These are phyloP conservation scores for Caloboletus firmus DNA, from an alignment of 1,284 basidiomycete species.

Conservation along the genomic window DNA sequence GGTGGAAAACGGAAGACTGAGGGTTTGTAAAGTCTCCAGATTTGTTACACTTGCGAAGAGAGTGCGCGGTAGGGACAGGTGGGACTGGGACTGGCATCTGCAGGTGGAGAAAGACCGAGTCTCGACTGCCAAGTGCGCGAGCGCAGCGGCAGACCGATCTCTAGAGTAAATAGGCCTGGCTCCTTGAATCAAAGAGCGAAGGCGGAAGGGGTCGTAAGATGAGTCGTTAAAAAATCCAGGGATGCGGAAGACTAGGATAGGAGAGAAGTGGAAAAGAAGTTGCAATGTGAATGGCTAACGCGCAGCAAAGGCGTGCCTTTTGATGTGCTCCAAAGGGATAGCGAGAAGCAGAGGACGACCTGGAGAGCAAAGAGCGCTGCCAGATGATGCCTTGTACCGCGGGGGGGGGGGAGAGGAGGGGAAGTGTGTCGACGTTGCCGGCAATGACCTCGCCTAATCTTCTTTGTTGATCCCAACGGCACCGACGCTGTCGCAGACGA, in stretches of 20 bases:
- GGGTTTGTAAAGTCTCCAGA: slow-evolving; percentile 42
- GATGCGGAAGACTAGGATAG: slow-evolving; percentile 35
- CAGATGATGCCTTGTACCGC: slow-evolving; percentile 23
- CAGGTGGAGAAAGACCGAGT: slow-evolving; percentile 40
- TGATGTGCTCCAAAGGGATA: slow-evolving; percentile 33
- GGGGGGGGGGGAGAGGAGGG: slow-evolving; percentile 15
- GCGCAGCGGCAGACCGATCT: slow-evolving; percentile 41
- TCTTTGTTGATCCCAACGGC: slow-evolving; percentile 42
- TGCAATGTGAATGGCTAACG: slow-evolving; percentile 64
- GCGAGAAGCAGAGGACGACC: slow-evolving; percentile 35
- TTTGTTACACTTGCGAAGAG: slow-evolving; percentile 56
- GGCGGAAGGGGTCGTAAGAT: slow-evolving; percentile 39
- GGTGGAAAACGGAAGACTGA: slow-evolving; percentile 47
- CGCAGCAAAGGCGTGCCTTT: slow-evolving; percentile 92
- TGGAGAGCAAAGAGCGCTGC: slow-evolving; percentile 37
- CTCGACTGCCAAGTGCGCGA: slow-evolving; percentile 42
- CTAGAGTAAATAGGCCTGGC: slow-evolving; percentile 35
- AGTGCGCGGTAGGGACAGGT: slow-evolving; percentile 55
- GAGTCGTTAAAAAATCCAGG: slow-evolving; percentile 61
- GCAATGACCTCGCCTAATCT: slow-evolving; percentile 27
- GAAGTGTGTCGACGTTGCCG: slow-evolving; percentile 18
- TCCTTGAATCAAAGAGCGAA: slow-evolving; percentile 33
- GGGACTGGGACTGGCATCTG: slow-evolving; percentile 85
- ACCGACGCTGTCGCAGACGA: slow-evolving; percentile 44
- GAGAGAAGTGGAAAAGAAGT: slow-evolving; percentile 26